Conservation (phyloP, 1,284 basidiomycete genomes). For the Naganishia liquefaciens region DNA sequence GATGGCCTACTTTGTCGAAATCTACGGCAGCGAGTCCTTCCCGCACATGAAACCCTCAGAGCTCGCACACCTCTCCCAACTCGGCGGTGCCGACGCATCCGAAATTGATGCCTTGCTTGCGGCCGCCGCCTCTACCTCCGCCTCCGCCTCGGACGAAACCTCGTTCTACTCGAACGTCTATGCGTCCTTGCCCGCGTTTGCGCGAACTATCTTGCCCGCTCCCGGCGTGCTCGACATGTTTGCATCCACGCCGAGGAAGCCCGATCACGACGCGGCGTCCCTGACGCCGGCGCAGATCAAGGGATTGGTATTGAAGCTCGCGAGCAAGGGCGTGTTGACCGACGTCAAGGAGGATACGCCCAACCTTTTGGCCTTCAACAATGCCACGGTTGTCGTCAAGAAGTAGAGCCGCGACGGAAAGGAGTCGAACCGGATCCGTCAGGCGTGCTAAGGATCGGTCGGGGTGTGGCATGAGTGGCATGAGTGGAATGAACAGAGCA, state of each 20-base stretch:
- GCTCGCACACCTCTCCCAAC: conserved; percentile 31
- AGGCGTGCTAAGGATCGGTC: too few relatives aligned
- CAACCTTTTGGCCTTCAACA: conserved; percentile 79
- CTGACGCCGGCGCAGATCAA: conserved; percentile 68
- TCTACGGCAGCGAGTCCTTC: conserved; percentile 68
- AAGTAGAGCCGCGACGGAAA: conserved; percentile 7
- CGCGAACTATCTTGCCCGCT: conserved; percentile 46
- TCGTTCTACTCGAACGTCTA: conserved; percentile 56
- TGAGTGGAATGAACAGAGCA: too few relatives aligned
- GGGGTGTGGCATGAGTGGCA: not conserved
- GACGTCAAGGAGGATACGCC: conserved; percentile 62
- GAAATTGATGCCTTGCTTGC: conserved; percentile 50
- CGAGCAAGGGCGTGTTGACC: conserved; percentile 61
- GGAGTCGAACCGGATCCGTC: not conserved
- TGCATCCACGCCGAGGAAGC: conserved; percentile 40
- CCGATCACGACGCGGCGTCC: conserved; percentile 37
- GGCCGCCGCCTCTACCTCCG: conserved; percentile 42
- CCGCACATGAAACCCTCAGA: conserved; percentile 50
- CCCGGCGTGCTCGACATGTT: conserved; percentile 43
- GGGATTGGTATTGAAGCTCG: conserved; percentile 67
- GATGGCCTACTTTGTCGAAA: conserved; percentile 78
- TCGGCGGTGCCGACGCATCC: conserved; percentile 46
- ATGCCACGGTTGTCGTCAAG: conserved; percentile 60
- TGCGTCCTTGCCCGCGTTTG: conserved; percentile 49
- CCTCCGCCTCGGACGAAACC: conserved; percentile 44